Base-by-base conservation (phyloP, 2,329 filamentous ascomycete species). In the Fusarium praegraminearum region DNA sequence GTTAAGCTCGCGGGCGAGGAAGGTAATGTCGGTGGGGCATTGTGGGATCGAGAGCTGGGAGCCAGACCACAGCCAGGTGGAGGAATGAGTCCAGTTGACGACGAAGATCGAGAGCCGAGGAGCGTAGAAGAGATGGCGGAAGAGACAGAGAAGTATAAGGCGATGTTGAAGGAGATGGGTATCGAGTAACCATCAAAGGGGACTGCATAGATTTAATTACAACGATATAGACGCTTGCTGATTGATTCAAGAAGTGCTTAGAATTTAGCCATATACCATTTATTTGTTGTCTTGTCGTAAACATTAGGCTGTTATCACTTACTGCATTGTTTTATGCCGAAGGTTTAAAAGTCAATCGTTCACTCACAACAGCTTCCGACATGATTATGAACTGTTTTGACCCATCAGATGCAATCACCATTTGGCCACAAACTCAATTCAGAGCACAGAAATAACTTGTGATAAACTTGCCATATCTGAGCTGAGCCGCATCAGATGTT, bases 1-100 rank as follows among this genome's bases (percentile, higher is more conserved):
- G 88, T 89, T 67, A 86, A 89, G 81, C 87, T 99, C 84, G 93
- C 97, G 75, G 87, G 87, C 30, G 92, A 97, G 80, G 91, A 93
- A 69, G 95, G 94, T 1, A 92, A 98, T 80, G 83, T 98, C 16
- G 92, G 91, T 8, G 87, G 86, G 38, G 90, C 90, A 56, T 83
- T 94, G 73, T 88, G 85, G 83, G 89, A 92, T 65, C 73, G 59
- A 24, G 70, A 75, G 55, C 43, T 71, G 33, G 76, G 68, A 63
- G 78, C 60, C 65, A 76, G 86, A 67, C 86, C 87, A 20, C 74
- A 80, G 77, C 81, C 87, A 12, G 81, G 83, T 20, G 85, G 89
- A 55, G 80, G 76, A 24, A 93, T 96, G 75, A 89, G 90, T 1
- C 84, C 83, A 40, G 89, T 94, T 12, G 92, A 95, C 80, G 90